Evolutionary conservation across 805 yeast genomes (phyloP), one percentile per base, ranked within the genome.

Genomic region (Monosporozyma servazzii): DNA sequence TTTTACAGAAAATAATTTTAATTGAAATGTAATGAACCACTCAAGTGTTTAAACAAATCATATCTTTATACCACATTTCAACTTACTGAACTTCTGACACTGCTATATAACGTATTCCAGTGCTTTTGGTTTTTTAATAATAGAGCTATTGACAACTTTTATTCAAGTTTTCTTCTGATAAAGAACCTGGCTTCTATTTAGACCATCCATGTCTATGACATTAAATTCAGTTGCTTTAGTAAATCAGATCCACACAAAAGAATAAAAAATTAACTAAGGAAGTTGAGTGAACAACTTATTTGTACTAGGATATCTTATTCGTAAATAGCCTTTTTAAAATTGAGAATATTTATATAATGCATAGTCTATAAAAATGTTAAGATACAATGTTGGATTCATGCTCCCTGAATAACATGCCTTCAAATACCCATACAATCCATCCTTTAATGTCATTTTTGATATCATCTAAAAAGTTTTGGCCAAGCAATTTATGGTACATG

Each of bases 361-460:
- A 27, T 27, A 27, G 23, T 43, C 18, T 43, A 23, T 36, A 36
- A 39, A 9, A 13, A 17, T 33, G 45, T 60, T 31, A 58, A 61
- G 15, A 61, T 56, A 48, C 57, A 56, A 36, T 54, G 58, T 9
- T 58, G 54, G 48, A 27, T 40, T n/a, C 41, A 47, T 13, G 53
- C 52, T 13, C 37, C 45, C 31, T 51, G 52, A 27, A 52, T 42
- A 23, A 47, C 44, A 37, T 18, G 6, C 52, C 61, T 23, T 42
- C 51, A 27, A 48, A 50, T 9, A 51, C 37, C 64, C 64, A 59
- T 8, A 45, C 31, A n/a, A 53, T 49, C 64, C 63, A 60, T 2
- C 23, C 39, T 15, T 51, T 51, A 6, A 58, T 23, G 45, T 53
- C 53, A n/a, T 55, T 49, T 17, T 55, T 51, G 6, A 59, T 23